These are phyloP conservation scores for Wickerhamomyces tratensis DNA, from an alignment of 805 yeast genomes.

Conservation along the genomic window DNA sequence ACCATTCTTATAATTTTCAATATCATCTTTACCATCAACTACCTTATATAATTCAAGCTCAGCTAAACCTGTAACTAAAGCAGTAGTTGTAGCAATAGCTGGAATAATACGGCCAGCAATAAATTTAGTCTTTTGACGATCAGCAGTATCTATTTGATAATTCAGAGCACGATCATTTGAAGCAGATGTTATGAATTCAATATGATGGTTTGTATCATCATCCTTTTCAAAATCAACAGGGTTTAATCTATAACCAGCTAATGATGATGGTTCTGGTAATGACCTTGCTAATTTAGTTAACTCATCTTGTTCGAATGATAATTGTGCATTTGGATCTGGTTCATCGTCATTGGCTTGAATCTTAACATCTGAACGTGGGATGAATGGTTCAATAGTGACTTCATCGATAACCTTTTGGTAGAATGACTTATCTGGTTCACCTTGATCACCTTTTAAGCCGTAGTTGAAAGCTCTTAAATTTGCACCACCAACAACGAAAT, in stretches of 20 bases:
- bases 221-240: constrained; percentile 98
- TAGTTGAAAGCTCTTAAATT: constrained; percentile 84
- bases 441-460: constrained; percentile 73
- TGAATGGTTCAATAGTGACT: constrained; percentile 50
- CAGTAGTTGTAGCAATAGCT: constrained; percentile 99
- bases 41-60: constrained; percentile 89
- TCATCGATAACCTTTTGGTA: constrained; percentile 46
- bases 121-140: constrained; percentile 83
- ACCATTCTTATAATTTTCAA: constrained; percentile 89
- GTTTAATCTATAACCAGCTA: constrained; percentile 78
- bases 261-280: constrained; percentile 79
- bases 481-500: constrained; percentile 83
- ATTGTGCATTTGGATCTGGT: constrained; percentile 69
- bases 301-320: constrained; percentile 47
- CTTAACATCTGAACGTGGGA: constrained; percentile 64
- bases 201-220: constrained; percentile 94
- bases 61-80: constrained; percentile 90
- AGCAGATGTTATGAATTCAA: constrained; percentile 91
- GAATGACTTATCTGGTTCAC: constrained; percentile 33
- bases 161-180: constrained; percentile 94
- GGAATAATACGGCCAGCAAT: constrained; percentile 98
- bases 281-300: constrained; percentile 61
- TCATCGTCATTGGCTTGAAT: constrained; percentile 85
- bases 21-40: constrained; percentile 58
- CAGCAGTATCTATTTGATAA: constrained; percentile 83